Evolutionary conservation across 345 rosid species (phyloP), one percentile per base, ranked within the genome.

Genomic region (Odontarrhena argentea): DNA sequence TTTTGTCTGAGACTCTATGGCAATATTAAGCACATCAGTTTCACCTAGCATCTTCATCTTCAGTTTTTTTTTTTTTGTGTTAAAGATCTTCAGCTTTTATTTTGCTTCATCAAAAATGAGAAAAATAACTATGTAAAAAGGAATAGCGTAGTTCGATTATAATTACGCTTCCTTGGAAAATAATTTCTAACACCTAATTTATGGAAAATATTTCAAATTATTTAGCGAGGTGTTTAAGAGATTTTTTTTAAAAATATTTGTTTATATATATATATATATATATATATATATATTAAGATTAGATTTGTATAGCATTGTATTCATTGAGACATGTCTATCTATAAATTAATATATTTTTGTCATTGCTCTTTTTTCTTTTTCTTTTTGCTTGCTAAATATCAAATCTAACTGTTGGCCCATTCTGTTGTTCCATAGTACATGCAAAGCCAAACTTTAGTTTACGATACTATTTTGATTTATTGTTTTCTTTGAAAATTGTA

Each of bases 1-100:
- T 58, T 73, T 73, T 59, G 71, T 65, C 71, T 58, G 67, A 49
- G 60, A 57, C 53, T 48, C 60, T 9, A 64, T 64, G 59, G 32
- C 52, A 18, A 18, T 18, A 45, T 63, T 41, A 55, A 18, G 18
- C 37, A 50, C 49, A 38, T 47, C 65, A 64, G 34, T 56, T 55
- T 64, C 41, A 64, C 36, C 32, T 13, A n/a, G 7, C 36, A 54
- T 28, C 42, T 14, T 59, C n/a, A 28, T 5, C 35, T 12, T 35
- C 22, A 18, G 22, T 18, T 18, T 18, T 18, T 18, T 18, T 18
- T 18, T 18, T 18, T 18, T 18, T 18, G n/a, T 18, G 22, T 18
- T 18, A 18, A 18, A 18, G 22, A 18, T 18, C 22, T 14, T 59
- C n/a, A 28, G 8, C 35, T 12, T 35, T 57, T 45, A 6, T 22